Conservation (phyloP, 352 stramenopile species). For the Pythium periplocum region DNA sequence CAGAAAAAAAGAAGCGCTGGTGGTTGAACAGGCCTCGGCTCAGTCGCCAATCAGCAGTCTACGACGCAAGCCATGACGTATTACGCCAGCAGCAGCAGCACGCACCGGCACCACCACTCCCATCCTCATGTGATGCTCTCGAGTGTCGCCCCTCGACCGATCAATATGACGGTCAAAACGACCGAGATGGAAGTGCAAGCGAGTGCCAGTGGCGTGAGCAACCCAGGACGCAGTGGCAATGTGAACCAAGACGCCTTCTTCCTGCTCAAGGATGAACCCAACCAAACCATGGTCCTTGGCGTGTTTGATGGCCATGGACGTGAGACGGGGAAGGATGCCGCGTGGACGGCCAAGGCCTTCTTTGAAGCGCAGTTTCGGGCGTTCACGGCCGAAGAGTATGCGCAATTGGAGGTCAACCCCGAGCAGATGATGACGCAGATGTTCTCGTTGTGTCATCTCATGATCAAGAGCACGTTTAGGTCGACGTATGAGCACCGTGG, state of each 20-base stretch:
- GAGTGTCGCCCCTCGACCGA: no score
- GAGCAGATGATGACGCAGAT: conserved; percentile 38
- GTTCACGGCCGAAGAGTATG: conserved; percentile 39
- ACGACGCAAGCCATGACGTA: no score
- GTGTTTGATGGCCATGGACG: conserved; percentile 86
- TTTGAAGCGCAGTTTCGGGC: conserved; percentile 59
- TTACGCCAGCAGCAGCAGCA: no score
- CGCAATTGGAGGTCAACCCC: conserved; percentile 44
- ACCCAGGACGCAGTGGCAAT: conserved; percentile 41
- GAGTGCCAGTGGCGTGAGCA: conserved; percentile 43
- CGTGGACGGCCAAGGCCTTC: conserved; percentile 49
- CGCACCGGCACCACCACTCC: conserved; percentile 3
- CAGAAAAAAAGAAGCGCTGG: no score
- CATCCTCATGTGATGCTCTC: neutral
- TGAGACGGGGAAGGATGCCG: conserved; percentile 67
- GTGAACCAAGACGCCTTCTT: conserved; percentile 91
- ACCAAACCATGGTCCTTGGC: conserved; percentile 47
- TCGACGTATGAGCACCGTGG: conserved; percentile 53
- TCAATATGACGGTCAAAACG: no score
- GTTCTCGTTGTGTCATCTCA: conserved; percentile 55
- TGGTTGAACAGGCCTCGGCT: no score
- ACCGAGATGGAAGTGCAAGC: conserved; percentile 9
- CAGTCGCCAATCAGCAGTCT: no score
- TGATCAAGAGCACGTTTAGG: conserved; percentile 58
- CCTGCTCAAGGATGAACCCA: conserved; percentile 34